Evolutionary conservation across 116 monocot species (phyloP).

Genomic region (Iris pallida): DNA sequence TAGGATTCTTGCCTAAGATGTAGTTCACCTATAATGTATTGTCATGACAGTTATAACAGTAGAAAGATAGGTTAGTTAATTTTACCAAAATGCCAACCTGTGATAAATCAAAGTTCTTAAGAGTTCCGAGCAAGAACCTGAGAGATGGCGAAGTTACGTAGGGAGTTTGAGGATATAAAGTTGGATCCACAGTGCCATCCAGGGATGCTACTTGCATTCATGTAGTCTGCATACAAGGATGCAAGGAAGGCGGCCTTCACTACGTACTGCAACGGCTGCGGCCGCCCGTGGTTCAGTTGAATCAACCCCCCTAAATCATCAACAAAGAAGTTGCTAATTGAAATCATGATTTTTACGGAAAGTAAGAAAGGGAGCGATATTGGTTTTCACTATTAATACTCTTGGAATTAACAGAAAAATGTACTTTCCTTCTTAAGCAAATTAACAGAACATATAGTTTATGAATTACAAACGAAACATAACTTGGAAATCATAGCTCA

Average conservation of each 20-base stretch:
- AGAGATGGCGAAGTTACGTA: constrained; percentile 26
- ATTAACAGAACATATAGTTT: too few relatives aligned
- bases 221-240: constrained; percentile 34
- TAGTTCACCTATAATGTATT: constrained; percentile 32
- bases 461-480: too few relatives aligned
- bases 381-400: too few relatives aligned
- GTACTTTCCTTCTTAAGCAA: too few relatives aligned
- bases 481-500: too few relatives aligned
- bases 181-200: constrained; percentile 32
- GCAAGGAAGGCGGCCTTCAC: constrained; percentile 44
- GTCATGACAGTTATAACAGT: neutral
- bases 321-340: neutral
- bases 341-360: too few relatives aligned
- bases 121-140: constrained; percentile 24
- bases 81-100: neutral
- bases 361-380: too few relatives aligned
- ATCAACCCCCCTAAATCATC: constrained; percentile 32
- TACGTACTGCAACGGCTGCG: constrained; percentile 26
- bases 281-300: constrained; percentile 26
- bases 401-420: too few relatives aligned
- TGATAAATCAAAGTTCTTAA: neutral
- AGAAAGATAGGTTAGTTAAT: neutral
- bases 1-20: constrained; percentile 40
- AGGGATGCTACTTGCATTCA: constrained; percentile 20
- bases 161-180: constrained; percentile 5